Base-by-base conservation (phyloP, 768 basidiomycete species). In the Candolleomyces eurysporus region DNA sequence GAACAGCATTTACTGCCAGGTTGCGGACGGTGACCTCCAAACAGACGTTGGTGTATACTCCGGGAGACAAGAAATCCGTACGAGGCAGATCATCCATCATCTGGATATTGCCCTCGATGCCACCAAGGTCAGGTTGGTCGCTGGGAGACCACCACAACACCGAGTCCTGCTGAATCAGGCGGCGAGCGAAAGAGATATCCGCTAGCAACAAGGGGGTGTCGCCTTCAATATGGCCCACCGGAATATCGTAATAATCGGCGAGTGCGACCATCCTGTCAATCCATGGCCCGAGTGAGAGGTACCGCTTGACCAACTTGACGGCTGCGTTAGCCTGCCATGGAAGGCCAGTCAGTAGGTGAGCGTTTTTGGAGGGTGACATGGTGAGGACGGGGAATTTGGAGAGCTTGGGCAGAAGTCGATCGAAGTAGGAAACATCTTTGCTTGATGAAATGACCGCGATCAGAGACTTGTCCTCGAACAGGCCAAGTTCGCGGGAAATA, bases 91-190 rank as follows among this genome's bases (percentile, higher is more conserved):
- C 94, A 61, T 93, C 91, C 1, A 82, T 76, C 0, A 87, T 84
- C 50, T 89, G 82, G 57, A 82, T 83, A 72, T 98, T 96, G 51
- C 93, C 87, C 71, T 99, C 95, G 54, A 89, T 83, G 4, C 97
- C 97, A 39, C 97, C 97, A 0, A 98, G 81, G 75, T 99, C 97
- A 3, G 97, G 96, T 19, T 84, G 84, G 32, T 92, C 87, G 4
- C 89, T 85, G 2, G 90, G 83, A 9, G 97, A 96, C 97, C 97
- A 99, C 97, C 97, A 99, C 3, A 99, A 79, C 3, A 98, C 80
- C 68, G 92, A 87, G 68, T 98, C 97, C 64, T 98, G 93, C 51
- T 89, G 87, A 32, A 89, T 77, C 57, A 98, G 75, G 46, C 92
- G 86, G 6, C 96, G 87, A 2, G 97, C 92, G 67, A 98, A 97